Evolutionary conservation across 345 rosid genomes (phyloP).

Genomic region (Euphorbia tirucalli): DNA sequence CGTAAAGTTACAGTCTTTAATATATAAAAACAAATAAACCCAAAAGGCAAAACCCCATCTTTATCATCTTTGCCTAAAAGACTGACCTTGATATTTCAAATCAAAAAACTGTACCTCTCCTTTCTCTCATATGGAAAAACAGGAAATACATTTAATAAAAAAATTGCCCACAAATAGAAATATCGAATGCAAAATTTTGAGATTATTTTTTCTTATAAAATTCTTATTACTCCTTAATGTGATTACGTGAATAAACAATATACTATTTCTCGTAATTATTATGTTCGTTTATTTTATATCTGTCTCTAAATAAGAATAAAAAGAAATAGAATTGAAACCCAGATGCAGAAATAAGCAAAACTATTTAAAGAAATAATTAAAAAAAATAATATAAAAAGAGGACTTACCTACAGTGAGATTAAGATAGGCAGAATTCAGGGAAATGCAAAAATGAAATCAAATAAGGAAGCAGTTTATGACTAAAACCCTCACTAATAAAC

Average conservation of each 20-base stretch:
- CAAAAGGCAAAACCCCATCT: constrained; percentile 30
- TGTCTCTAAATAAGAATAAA: too few relatives aligned
- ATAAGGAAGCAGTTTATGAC: neutral
- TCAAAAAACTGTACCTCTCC: constrained; percentile 14
- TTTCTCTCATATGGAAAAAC: constrained; percentile 35
- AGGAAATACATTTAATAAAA: constrained; percentile 7
- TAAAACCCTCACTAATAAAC: constrained; percentile 19
- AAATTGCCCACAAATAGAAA: neutral
- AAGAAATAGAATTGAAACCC: constrained; percentile 13
- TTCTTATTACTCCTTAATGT: neutral
- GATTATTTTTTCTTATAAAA: neutral
- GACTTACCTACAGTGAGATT: constrained; percentile 30
- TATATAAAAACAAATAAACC: neutral
- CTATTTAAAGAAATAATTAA: neutral
- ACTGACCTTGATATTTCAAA: constrained; percentile 46
- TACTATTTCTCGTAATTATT: neutral
- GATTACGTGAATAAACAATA: neutral
- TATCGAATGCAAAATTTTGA: neutral
- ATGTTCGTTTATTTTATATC: neutral
- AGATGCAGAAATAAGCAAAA: constrained; percentile 17
- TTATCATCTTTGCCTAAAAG: constrained; percentile 39
- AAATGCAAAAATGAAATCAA: constrained; percentile 8
- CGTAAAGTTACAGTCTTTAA: neutral
- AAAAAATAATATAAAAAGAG: constrained; percentile 1
- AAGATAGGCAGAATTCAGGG: constrained; percentile 8